Conservation (phyloP, 2,329 filamentous ascomycete species). For the Macrophomina pseudophaseolina region DNA sequence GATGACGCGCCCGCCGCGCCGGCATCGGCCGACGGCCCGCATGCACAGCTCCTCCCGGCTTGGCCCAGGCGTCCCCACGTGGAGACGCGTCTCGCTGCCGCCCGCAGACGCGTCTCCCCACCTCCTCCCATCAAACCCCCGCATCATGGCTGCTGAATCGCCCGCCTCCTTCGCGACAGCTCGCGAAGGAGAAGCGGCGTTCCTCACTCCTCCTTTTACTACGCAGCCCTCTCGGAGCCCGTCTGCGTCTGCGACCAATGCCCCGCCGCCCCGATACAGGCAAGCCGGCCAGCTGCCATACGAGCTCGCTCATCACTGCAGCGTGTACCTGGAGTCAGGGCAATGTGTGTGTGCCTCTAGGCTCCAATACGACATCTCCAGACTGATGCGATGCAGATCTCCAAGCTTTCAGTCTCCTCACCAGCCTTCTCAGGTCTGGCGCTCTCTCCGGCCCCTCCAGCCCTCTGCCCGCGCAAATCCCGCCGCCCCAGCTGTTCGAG, state of each 20-base stretch:
- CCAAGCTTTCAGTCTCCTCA: constrained; percentile 42
- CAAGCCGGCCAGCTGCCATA: constrained; percentile 41
- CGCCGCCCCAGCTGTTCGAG: constrained; percentile 74
- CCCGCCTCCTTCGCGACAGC: constrained; percentile 19
- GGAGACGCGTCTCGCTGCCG: constrained; percentile 13
- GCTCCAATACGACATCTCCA: too few relatives aligned
- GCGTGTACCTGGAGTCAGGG: constrained; percentile 42
- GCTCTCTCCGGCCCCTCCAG: constrained; percentile 42
- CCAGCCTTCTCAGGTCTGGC: constrained; percentile 39
- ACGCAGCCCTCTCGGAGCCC: constrained; percentile 1
- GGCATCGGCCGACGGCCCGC: constrained; percentile 2
- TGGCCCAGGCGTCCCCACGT: constrained; percentile 11
- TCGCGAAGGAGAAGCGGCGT: constrained; percentile 1
- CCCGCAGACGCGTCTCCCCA: constrained; percentile 14
- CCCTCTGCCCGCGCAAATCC: constrained; percentile 61
- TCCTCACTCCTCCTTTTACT: constrained; percentile 17
- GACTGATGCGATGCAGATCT: constrained; percentile 33
- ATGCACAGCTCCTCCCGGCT: too few relatives aligned
- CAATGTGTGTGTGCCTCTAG: constrained; percentile 35
- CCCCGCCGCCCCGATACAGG: constrained; percentile 29
- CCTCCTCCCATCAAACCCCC: constrained; percentile 4
- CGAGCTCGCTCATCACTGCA: constrained; percentile 43
- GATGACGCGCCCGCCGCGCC: constrained; percentile 3
- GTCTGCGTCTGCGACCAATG: not conserved
- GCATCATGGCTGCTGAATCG: constrained; percentile 21